Evolutionary conservation across 2,329 filamentous ascomycete genomes (phyloP).

Genomic region (Epichloe coenophiala): DNA sequence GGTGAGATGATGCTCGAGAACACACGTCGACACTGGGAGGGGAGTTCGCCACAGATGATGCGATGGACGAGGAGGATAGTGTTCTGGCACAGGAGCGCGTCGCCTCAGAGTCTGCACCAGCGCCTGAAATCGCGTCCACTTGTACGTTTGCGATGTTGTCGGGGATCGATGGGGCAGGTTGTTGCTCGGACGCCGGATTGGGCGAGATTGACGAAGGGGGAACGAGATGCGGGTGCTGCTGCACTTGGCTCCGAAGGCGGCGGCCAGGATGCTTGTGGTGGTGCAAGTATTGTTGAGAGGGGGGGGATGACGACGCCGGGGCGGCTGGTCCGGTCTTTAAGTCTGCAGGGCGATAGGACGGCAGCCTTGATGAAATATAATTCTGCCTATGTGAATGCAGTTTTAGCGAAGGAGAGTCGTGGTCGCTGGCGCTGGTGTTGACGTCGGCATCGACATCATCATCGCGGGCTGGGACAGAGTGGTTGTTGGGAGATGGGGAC

Average conservation of each 20-base stretch:
- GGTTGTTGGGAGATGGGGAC: not conserved
- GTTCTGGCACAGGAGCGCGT: not conserved
- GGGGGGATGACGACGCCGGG: constrained; percentile 11
- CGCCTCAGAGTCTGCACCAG: constrained; percentile 2
- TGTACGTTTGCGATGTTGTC: constrained; percentile 10
- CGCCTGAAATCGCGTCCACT: constrained; percentile 7
- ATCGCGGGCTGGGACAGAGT: not conserved
- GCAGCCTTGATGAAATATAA: constrained; percentile 42
- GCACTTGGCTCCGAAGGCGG: not conserved
- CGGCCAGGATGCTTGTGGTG: constrained; percentile 6
- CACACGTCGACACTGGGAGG: constrained; percentile 4
- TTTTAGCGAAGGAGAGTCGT: constrained; percentile 4
- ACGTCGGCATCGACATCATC: not conserved
- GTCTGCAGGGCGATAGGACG: constrained; percentile 41
- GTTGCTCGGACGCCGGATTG: constrained; percentile 12
- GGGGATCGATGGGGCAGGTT: constrained; percentile 5
- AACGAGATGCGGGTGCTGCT: constrained; percentile 1
- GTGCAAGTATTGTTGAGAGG: constrained; percentile 8
- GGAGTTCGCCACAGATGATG: constrained; percentile 1
- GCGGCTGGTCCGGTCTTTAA: constrained; percentile 18
- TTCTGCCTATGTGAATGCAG: constrained; percentile 36
- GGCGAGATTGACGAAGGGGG: constrained; percentile 13
- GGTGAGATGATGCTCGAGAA: constrained; percentile 7
- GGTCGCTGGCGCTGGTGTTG: not conserved
- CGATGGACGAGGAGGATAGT: not conserved